Percentiles rank a stretch among this genome's conserved stretches.
These are phyloP conservation scores for Boletus huronensis DNA, from an alignment of 768 basidiomycete genomes.

Conservation along the genomic window DNA sequence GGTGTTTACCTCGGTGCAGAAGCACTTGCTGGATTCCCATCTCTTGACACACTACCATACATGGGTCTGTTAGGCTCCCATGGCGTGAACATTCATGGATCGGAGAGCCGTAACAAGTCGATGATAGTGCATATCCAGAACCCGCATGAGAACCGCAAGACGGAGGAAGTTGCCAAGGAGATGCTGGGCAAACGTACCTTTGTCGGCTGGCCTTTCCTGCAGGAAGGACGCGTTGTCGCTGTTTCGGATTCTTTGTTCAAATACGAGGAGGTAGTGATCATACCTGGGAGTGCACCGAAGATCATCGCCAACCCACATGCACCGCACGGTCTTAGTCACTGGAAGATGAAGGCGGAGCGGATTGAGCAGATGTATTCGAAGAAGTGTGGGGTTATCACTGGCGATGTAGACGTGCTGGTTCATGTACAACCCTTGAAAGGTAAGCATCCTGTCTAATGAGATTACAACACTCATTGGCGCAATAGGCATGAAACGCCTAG, in stretches of 20 bases:
- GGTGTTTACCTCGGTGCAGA: constrained; percentile 83
- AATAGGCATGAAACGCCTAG: constrained; percentile 83
- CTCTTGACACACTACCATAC: constrained; percentile 84
- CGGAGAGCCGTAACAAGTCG: constrained; percentile 88
- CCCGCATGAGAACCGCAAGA: constrained; percentile 60
- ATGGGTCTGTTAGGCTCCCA: constrained; percentile 76
- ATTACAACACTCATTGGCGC: neutral
- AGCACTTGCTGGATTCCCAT: constrained; percentile 95
- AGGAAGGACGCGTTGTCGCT: constrained; percentile 84
- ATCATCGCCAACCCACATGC: constrained; percentile 73
- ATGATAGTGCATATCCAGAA: constrained; percentile 88
- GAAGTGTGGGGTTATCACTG: constrained; percentile 81
- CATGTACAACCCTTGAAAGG: constrained; percentile 93
- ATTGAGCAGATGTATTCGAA: constrained; percentile 88
- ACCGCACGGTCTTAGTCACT: constrained; percentile 61
- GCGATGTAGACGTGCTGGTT: constrained; percentile 72
- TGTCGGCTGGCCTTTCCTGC: constrained; percentile 91
- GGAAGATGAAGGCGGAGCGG: constrained; percentile 78
- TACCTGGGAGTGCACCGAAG: constrained; percentile 48
- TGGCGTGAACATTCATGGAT: constrained; percentile 89
- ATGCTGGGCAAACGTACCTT: constrained; percentile 78
- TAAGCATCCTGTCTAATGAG: constrained; percentile 27
- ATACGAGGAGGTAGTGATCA: constrained; percentile 67
- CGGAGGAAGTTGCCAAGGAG: constrained; percentile 68
- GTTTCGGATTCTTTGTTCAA: constrained; percentile 85